These are phyloP conservation scores for Penicillium robsamsonii DNA, from an alignment of 495 filamentous ascomycete genomes.

Conservation along the genomic window DNA sequence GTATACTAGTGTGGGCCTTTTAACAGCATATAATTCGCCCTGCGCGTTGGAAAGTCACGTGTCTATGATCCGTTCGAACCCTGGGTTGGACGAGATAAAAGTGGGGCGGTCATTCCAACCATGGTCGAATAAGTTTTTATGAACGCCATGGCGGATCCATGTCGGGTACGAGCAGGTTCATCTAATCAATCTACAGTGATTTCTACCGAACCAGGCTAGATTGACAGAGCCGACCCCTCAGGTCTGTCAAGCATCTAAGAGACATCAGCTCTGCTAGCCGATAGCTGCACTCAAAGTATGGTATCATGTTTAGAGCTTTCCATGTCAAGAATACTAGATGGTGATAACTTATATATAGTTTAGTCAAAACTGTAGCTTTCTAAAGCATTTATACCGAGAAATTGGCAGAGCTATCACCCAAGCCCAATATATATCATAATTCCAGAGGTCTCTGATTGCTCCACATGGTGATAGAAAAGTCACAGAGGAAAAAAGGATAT, in stretches of 20 bases:
- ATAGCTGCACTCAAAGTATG: too few species aligned
- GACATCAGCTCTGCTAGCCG: too few species aligned
- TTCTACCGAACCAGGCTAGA: neutral
- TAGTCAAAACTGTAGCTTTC: neutral
- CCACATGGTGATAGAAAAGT: neutral
- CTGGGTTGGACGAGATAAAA: neutral
- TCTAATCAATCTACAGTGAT: neutral
- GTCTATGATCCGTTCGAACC: neutral
- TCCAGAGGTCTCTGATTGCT: neutral
- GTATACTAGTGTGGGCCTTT: neutral
- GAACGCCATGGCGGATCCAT: neutral
- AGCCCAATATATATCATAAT: neutral
- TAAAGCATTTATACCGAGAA: neutral
- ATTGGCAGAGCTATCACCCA: neutral
- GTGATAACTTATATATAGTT: too few species aligned
- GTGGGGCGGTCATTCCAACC: neutral
- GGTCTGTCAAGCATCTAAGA: neutral
- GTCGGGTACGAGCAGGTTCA: neutral
- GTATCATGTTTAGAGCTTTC: too few species aligned
- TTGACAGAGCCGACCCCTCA: neutral
- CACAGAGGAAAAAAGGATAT: constrained; percentile 6
- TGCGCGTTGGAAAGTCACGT: neutral
- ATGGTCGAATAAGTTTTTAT: neutral
- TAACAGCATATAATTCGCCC: neutral
- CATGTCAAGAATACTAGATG: too few species aligned